These are phyloP conservation scores for Isabelozyma gotoi DNA, from an alignment of 805 yeast genomes.

Conservation along the genomic window DNA sequence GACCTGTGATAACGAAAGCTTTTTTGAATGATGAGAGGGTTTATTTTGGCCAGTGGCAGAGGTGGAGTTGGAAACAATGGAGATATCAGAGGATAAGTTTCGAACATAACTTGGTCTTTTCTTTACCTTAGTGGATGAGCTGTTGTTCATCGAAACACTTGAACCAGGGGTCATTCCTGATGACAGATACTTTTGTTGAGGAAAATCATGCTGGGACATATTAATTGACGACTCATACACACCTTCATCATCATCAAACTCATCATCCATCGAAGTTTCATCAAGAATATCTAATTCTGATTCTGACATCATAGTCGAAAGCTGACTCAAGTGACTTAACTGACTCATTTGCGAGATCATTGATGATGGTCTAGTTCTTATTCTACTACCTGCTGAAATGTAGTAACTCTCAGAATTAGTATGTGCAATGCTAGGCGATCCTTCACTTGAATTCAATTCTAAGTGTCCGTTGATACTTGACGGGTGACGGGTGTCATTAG, in stretches of 20 bases:
- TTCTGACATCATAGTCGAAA: slow-evolving; percentile 43
- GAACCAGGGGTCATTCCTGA: slow-evolving; percentile 13
- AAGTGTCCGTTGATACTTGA: neutral
- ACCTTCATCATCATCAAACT: slow-evolving; percentile 35
- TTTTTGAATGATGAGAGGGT: slow-evolving; percentile 17
- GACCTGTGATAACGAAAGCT: slow-evolving; percentile 29
- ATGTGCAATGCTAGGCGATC: slow-evolving; percentile 2
- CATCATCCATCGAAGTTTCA: slow-evolving; percentile 41
- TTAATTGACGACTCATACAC: slow-evolving; percentile 39
- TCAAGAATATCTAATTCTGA: slow-evolving; percentile 40
- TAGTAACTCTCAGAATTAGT: slow-evolving; percentile 7
- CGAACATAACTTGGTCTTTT: slow-evolving; percentile 33
- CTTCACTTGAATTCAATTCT: neutral
- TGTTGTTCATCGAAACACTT: slow-evolving; percentile 1
- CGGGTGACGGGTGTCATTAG: no score
- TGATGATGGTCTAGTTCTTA: slow-evolving; percentile 37
- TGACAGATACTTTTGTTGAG: slow-evolving; percentile 9
- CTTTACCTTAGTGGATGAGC: slow-evolving; percentile 3
- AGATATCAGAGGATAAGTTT: slow-evolving; percentile 34
- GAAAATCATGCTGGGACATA: slow-evolving; percentile 28
- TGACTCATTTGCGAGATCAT: slow-evolving; percentile 41
- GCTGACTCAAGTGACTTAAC: slow-evolving; percentile 39
- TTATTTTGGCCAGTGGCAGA: slow-evolving; percentile 15
- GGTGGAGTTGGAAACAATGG: slow-evolving; percentile 30
- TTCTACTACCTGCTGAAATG: slow-evolving; percentile 1